These are phyloP conservation scores for Epichloe elymi DNA, from an alignment of 2,329 filamentous ascomycete species.

Conservation along the genomic window DNA sequence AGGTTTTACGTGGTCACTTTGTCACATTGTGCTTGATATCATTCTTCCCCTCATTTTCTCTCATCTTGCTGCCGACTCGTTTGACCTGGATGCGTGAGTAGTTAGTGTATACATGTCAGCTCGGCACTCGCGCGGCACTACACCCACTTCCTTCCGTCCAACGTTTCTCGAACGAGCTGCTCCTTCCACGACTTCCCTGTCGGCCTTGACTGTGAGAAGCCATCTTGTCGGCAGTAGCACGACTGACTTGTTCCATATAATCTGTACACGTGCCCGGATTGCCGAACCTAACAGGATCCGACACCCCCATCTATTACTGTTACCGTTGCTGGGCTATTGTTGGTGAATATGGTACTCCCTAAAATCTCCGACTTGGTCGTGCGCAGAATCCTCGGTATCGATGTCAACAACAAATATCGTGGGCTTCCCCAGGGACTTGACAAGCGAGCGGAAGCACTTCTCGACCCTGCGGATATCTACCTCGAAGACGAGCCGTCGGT, in stretches of 20 bases:
- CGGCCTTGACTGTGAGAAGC: background rate
- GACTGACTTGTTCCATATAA: background rate
- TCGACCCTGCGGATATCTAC: conserved; percentile 18
- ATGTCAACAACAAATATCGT: conserved; percentile 16
- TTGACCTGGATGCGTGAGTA: background rate
- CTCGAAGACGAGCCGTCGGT: conserved; percentile 57
- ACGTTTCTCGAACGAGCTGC: background rate
- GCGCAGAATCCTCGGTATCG: conserved; percentile 18
- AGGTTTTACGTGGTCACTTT: background rate
- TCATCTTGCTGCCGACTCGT: background rate
- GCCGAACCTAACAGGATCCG: background rate
- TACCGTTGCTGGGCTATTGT: background rate
- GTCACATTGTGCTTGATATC: background rate
- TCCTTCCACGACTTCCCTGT: background rate
- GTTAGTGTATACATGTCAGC: background rate
- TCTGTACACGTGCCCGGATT: background rate
- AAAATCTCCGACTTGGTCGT: conserved; percentile 11
- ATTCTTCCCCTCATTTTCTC: background rate
- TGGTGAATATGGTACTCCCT: background rate
- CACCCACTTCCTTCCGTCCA: background rate
- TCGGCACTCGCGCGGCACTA: background rate
- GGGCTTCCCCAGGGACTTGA: conserved; percentile 14
- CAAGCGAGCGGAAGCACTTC: conserved; percentile 12
- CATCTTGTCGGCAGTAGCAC: too few relatives aligned
- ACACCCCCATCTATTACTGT: too few relatives aligned